Evolutionary conservation across 2,329 filamentous ascomycete species (phyloP).

Genomic region (Dactylellina haptotyla): DNA sequence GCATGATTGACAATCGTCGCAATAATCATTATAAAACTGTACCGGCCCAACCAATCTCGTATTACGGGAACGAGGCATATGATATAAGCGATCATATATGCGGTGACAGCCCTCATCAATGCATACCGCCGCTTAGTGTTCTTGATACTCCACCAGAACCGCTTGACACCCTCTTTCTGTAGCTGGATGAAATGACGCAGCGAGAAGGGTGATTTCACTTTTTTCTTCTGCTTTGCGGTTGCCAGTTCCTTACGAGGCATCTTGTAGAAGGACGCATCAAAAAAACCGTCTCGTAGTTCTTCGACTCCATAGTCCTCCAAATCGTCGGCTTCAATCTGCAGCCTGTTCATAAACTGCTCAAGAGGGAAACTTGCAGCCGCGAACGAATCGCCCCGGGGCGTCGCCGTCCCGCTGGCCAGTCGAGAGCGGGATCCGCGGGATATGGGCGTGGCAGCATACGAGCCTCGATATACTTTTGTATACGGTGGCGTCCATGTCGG

Average conservation of each 20-base stretch:
- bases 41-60: constrained; percentile 66
- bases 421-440: constrained; percentile 28
- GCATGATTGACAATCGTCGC: constrained; percentile 71
- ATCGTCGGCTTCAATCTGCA: constrained; percentile 60
- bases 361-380: constrained; percentile 29
- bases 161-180: constrained; percentile 39
- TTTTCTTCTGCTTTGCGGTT: constrained; percentile 39
- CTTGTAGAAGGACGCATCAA: constrained; percentile 63
- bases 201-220: constrained; percentile 48
- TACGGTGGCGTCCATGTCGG: constrained; percentile 32
- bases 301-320: constrained; percentile 62
- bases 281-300: constrained; percentile 63
- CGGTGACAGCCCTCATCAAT: constrained; percentile 59
- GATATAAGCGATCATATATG: constrained; percentile 69
- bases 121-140: constrained; percentile 25
- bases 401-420: constrained; percentile 34
- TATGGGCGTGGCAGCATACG: constrained; percentile 46
- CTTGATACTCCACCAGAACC: constrained; percentile 32
- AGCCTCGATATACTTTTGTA: constrained; percentile 47
- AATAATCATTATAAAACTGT: constrained; percentile 69
- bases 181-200: constrained; percentile 29
- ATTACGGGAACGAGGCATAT: constrained; percentile 67
- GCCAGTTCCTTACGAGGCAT: constrained; percentile 48
- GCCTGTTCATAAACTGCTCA: constrained; percentile 43
- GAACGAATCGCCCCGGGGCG: constrained; percentile 30